Conservation (phyloP, 2,329 filamentous ascomycete species). For the Nemania serpens region DNA sequence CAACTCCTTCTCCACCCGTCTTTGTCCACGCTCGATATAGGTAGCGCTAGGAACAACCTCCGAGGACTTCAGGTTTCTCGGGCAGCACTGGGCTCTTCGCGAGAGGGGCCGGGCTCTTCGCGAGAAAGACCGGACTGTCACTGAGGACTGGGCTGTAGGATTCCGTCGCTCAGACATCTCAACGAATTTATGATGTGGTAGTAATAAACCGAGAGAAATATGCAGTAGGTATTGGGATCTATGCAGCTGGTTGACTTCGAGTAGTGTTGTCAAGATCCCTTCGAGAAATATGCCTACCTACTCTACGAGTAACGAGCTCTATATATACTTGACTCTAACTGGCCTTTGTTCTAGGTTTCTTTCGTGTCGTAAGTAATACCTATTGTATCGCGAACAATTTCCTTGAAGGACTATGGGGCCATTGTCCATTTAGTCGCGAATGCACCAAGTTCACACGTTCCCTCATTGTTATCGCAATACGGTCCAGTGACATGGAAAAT, state of each 20-base stretch:
- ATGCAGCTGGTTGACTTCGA: neutral
- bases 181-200: neutral
- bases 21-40: constrained; percentile 74
- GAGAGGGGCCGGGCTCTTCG: no score
- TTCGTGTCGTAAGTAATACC: neutral
- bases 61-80: constrained; percentile 61
- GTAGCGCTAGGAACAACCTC: constrained; percentile 67
- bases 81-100: no score
- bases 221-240: neutral
- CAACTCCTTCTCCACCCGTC: constrained; percentile 84
- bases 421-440: neutral
- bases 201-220: neutral
- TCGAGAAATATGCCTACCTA: neutral
- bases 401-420: neutral
- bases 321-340: neutral
- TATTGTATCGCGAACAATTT: neutral
- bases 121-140: no score
- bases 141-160: neutral
- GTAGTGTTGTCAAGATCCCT: neutral
- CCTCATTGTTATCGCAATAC: neutral
- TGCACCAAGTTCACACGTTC: no score
- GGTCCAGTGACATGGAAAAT: neutral
- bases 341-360: neutral
- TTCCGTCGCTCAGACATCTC: neutral
- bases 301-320: neutral